Conservation (phyloP, 345 rosid genomes). For the Eutrema japonicum region DNA sequence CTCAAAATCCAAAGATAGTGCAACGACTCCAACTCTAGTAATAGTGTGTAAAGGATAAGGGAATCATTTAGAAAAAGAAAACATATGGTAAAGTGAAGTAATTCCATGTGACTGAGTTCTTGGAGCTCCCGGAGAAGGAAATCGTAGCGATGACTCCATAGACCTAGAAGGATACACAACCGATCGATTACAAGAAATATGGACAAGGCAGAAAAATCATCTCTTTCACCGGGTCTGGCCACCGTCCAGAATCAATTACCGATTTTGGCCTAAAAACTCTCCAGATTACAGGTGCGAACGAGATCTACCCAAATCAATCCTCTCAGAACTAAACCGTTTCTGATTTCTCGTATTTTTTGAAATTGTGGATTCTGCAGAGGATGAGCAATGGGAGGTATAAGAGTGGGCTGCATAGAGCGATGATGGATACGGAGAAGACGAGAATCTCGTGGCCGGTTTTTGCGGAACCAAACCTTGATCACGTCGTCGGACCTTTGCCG, state of each 20-base stretch:
- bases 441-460: slow-evolving; percentile 93
- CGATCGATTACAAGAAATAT: slow-evolving; percentile 41
- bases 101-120: slow-evolving; percentile 42
- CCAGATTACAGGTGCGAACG: slow-evolving; percentile 54
- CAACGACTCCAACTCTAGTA: too few relatives aligned
- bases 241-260: slow-evolving; percentile 49
- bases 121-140: slow-evolving; percentile 69
- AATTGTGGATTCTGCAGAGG: slow-evolving; percentile 44
- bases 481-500: slow-evolving; percentile 1
- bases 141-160: slow-evolving; percentile 44
- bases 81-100: too few relatives aligned
- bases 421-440: slow-evolving; percentile 53
- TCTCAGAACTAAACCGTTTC: too few relatives aligned
- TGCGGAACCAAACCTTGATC: slow-evolving; percentile 64
- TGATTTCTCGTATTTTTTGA: neutral
- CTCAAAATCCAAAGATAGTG: too few relatives aligned
- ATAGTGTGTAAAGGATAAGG: too few relatives aligned
- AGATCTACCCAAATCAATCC: too few relatives aligned
- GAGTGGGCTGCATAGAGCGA: slow-evolving; percentile 60
- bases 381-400: slow-evolving; percentile 71
- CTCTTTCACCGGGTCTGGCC: slow-evolving; percentile 85
- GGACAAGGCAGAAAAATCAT: slow-evolving; percentile 57
- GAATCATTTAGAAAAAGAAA: too few relatives aligned
- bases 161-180: slow-evolving; percentile 57
- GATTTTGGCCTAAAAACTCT: slow-evolving; percentile 70